phyloP scores from a whole-genome alignment of 352 stramenopile genomes.

The Pythium guiyangense region DNA sequence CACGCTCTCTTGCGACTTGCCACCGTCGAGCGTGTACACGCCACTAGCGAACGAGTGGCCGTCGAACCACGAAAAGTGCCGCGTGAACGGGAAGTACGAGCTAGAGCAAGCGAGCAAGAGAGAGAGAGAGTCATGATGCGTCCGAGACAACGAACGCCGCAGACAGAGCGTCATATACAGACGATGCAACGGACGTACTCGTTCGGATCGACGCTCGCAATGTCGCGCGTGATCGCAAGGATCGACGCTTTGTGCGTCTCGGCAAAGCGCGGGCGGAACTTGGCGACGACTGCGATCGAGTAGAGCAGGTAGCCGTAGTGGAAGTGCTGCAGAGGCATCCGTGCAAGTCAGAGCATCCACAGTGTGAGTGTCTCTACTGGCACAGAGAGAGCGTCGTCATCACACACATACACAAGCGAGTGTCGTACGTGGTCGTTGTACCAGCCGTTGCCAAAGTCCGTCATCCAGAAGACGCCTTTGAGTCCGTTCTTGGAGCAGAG shows the following conservation, averaged over 20 bases:
- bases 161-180: background rate
- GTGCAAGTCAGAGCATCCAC: background rate
- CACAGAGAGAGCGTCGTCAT: background rate
- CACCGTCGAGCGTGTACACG: conserved; percentile 92
- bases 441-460: conserved; percentile 92
- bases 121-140: background rate
- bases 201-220: conserved; percentile 51
- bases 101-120: too few species aligned
- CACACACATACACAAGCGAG: conserved; percentile 10
- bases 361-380: background rate
- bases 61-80: conserved; percentile 97
- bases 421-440: conserved; percentile 89
- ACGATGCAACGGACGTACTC: conserved; percentile 40
- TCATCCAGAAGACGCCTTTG: conserved; percentile 86
- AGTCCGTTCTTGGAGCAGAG: conserved; percentile 90
- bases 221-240: conserved; percentile 71
- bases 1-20: conserved; percentile 96
- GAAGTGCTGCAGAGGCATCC: conserved; percentile 92
- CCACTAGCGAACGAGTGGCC: conserved; percentile 95
- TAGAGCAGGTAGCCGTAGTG: conserved; percentile 95
- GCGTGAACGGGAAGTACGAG: conserved; percentile 86
- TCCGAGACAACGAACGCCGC: background rate
- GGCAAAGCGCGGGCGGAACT: conserved; percentile 72
- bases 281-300: conserved; percentile 71
- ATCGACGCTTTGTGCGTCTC: conserved; percentile 69